These are phyloP conservation scores for Hypoxylon sp. DNA, from an alignment of 2,329 filamentous ascomycete genomes.

Conservation along the genomic window DNA sequence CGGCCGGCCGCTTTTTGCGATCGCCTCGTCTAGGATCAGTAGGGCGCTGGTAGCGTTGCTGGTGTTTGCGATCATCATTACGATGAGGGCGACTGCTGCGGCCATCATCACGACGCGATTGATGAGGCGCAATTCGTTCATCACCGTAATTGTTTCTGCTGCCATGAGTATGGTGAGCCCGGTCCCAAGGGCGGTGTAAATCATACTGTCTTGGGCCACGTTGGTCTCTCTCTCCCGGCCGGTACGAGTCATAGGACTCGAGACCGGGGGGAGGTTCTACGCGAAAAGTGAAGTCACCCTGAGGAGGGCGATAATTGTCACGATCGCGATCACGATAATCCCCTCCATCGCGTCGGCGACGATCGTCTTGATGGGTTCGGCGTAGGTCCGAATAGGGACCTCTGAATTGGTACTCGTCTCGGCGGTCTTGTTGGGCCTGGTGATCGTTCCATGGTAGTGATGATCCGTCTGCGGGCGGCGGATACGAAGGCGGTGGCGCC, in stretches of 20 bases:
- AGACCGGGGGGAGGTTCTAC: slow-evolving; percentile 67
- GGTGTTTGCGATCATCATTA: slow-evolving; percentile 32
- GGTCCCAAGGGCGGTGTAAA: slow-evolving; percentile 24
- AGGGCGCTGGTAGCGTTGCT: slow-evolving; percentile 14
- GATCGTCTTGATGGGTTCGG: slow-evolving; percentile 32
- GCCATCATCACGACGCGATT: slow-evolving; percentile 38
- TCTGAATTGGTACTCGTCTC: slow-evolving; percentile 44
- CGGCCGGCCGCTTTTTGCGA: slow-evolving; percentile 41
- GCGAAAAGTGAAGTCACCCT: slow-evolving; percentile 71
- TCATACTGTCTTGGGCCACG: slow-evolving; percentile 33
- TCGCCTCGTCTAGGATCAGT: slow-evolving; percentile 4
- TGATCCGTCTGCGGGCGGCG: slow-evolving; percentile 17
- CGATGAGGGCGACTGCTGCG: slow-evolving; percentile 28
- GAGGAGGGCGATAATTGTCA: slow-evolving; percentile 57
- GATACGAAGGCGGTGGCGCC: slow-evolving; percentile 30
- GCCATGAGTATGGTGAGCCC: slow-evolving; percentile 21
- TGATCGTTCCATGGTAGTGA: slow-evolving; percentile 35
- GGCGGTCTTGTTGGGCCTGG: slow-evolving; percentile 38
- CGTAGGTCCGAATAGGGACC: slow-evolving; percentile 51
- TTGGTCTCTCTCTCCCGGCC: slow-evolving; percentile 47
- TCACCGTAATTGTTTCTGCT: slow-evolving; percentile 33
- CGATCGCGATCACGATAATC: slow-evolving; percentile 39
- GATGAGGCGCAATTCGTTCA: slow-evolving; percentile 24
- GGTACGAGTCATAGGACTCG: slow-evolving; percentile 57
- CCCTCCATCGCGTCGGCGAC: slow-evolving; percentile 28